Evolutionary conservation across 371 early-diverging fungal genomes (phyloP).

Genomic region (Cokeromyces recurvatus): DNA sequence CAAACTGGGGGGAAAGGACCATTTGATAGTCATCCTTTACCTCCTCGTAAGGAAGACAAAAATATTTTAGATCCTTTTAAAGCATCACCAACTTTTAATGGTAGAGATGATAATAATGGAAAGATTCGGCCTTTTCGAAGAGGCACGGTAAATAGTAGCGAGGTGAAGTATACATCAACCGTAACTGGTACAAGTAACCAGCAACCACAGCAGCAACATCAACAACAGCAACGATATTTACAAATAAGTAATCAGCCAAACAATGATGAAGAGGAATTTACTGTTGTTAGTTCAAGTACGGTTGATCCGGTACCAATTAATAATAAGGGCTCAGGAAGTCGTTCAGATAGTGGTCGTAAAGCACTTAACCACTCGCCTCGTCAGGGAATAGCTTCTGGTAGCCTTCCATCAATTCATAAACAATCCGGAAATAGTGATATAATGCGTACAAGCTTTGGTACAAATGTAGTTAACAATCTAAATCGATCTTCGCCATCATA

Average conservation of each 20-base stretch:
- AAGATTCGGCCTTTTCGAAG: conserved; percentile 26
- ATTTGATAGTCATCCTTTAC: conserved; percentile 22
- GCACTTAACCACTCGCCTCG: conserved; percentile 33
- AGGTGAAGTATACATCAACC: conserved; percentile 17
- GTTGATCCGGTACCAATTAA: conserved; percentile 60
- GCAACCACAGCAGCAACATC: conserved; percentile 15
- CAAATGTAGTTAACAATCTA: conserved; percentile 1
- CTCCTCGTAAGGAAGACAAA: conserved; percentile 30
- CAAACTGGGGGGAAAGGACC: conserved; percentile 31
- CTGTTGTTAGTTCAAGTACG: conserved; percentile 54
- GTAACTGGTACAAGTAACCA: neutral
- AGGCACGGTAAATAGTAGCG: conserved; percentile 34
- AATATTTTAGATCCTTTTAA: conserved; percentile 26
- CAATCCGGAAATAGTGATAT: conserved; percentile 46
- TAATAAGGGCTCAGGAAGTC: conserved; percentile 27
- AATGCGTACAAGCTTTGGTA: conserved; percentile 35
- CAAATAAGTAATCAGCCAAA: neutral
- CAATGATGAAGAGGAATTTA: conserved; percentile 50
- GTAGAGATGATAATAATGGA: conserved; percentile 7
- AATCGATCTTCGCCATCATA: conserved; percentile 41
- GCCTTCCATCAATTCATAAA: conserved; percentile 39
- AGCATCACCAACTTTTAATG: conserved; percentile 29
- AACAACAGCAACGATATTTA: neutral
- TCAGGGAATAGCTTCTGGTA: conserved; percentile 28
- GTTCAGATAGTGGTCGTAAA: conserved; percentile 18